Base-by-base conservation (phyloP, 805 yeast species). In the Hanseniaspora osmophila region DNA sequence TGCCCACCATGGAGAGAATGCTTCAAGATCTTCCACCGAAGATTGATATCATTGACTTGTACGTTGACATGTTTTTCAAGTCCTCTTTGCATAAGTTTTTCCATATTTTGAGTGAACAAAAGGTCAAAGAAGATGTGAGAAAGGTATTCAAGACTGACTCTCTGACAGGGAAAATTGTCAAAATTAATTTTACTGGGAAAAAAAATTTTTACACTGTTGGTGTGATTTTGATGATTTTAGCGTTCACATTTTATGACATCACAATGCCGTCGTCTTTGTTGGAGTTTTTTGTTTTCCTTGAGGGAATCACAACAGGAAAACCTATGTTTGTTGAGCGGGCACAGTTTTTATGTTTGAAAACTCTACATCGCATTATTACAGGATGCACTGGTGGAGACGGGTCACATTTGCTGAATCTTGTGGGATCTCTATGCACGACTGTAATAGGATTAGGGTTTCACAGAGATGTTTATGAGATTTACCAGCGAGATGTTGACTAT, bases 141-240 rank as follows among this genome's bases (percentile, higher is more conserved):
- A 41, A 17, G 44, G 51, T 27, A 32, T 44, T 41, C 45, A 33
- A 39, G 40, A 44, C 46, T 46, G 37, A 37, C 48, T 47, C 22
- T 33, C 7, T 18, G n/a, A 22, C 45, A 30, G 32, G 39, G 18
- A 10, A 30, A 10, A 37, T 47, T 16, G 33, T 40, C 9, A 42
- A 46, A 9, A 33, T 44, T 2, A 27, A 30, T 7, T 43, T 46
- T n/a, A 41, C 48, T 1, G 37, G 32, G 0, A 60, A 59, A 32
- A 47, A 48, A n/a, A 60, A 60, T 37, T 58, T 51, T 42, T 62
- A 53, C 43, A 55, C 51, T 17, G 51, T 55, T 10, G 66, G 57
- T 13, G 55, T 60, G 1, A 50, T 62, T 1, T 17, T 61, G 3
- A 49, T 46, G 44, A 51, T 62, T 6, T 33, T 61, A 11, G 41